Conservation (phyloP, 2,329 filamentous ascomycete genomes). For the Aspergillus sp. region DNA sequence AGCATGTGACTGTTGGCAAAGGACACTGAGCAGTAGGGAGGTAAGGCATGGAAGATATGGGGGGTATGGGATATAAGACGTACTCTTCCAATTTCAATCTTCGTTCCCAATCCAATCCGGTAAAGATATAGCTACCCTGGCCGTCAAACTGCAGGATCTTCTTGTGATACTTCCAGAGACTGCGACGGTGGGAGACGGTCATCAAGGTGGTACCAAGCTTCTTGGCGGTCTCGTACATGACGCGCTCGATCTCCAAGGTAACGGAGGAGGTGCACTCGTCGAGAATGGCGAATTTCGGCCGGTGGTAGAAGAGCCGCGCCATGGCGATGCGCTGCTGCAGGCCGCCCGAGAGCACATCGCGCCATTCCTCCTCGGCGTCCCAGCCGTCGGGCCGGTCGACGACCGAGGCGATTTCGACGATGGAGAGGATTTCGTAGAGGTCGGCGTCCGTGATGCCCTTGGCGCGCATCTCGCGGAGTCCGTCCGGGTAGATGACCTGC, state of each 20-base stretch:
- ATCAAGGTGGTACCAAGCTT: slow-evolving; percentile 87
- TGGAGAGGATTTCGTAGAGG: slow-evolving; percentile 71
- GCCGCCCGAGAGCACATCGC: slow-evolving; percentile 86
- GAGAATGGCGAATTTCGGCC: slow-evolving; percentile 88
- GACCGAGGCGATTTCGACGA: slow-evolving; percentile 79
- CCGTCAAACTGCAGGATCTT: slow-evolving; percentile 96
- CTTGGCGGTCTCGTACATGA: slow-evolving; percentile 98
- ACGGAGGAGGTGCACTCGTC: slow-evolving; percentile 96
- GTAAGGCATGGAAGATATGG: neutral
- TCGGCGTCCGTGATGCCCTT: slow-evolving; percentile 81
- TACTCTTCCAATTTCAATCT: slow-evolving; percentile 82
- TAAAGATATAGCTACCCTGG: slow-evolving; percentile 88
- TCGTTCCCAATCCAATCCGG: slow-evolving; percentile 81
- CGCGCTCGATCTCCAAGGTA: slow-evolving; percentile 89
- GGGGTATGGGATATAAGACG: slow-evolving; percentile 25
- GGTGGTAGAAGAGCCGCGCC: slow-evolving; percentile 92
- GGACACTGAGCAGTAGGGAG: too few relatives aligned
- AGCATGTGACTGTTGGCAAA: slow-evolving; percentile 3
- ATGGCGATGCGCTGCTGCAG: slow-evolving; percentile 96
- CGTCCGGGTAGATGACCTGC: slow-evolving; percentile 96
- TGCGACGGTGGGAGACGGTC: slow-evolving; percentile 89
- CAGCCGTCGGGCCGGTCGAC: slow-evolving; percentile 78
- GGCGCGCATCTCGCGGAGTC: slow-evolving; percentile 78
- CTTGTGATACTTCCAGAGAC: slow-evolving; percentile 94
- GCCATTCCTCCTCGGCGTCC: slow-evolving; percentile 96